Base-by-base conservation (phyloP, 257 asterid species). In the Nicotiana otophora region DNA sequence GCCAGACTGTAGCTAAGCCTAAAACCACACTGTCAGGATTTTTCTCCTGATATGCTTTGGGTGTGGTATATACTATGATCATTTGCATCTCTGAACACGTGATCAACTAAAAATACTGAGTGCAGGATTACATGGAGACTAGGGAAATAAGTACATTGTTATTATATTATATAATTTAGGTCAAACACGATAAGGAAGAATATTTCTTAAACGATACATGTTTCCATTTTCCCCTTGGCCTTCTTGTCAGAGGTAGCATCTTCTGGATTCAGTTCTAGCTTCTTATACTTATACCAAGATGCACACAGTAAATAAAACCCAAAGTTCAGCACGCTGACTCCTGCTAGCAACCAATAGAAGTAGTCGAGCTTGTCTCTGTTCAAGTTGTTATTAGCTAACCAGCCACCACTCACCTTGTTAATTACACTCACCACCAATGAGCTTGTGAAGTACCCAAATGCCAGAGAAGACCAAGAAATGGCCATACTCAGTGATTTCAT, bases 391-490 rank as follows among this genome's bases (percentile, higher is more conserved):
- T 86, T 91, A 14, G 83, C 84, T 82, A 92, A 66, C 94, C 97
- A 92, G 20, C 97, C 94, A 23, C 90, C 87, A 26, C 97, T 92
- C 54, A 68, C 92, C 87, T 84, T 84, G 85, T 94, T 91, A 82
- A 90, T 93, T 67, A 89, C 83, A 79, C 84, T 84, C 85, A 91
- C 98, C 46, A 86, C 92, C 69, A 92, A 87, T 11, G 97, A 82
- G 89, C 97, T 94, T 63, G 88, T 84, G 84, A 83, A 92, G 85
- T 91, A 91, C 2, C 95, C 94, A 51, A 94, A 88, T 2, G 94
- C 94, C 74, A 88, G 36, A n/a, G 97, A 92, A 80, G 93, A 89
- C 97, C 94, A 91, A 0, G 92, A 86, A 75, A 94, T 87, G 39
- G 95, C 90, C 2, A 92, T 87, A 77, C 96, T 66, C 4, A 90